Evolutionary conservation across 805 yeast genomes (phyloP), one percentile per base, ranked within the genome.

Genomic region (Candida coquimbonensis): DNA sequence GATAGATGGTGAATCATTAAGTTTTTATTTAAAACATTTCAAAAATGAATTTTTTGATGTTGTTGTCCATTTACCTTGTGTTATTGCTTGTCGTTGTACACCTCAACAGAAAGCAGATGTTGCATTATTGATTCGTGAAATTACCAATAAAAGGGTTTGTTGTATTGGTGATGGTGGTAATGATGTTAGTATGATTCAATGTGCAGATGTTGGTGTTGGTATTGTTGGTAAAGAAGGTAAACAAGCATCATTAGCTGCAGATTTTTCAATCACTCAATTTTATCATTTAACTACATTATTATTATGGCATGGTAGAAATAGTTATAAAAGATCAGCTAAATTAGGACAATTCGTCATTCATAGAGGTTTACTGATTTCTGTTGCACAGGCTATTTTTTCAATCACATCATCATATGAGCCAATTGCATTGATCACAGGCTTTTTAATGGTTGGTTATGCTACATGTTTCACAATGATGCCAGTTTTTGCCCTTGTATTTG

Each of bases 111-210:
- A 93, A 63, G 98, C 98, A 0, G 98, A 93, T 61, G 86, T 95
- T 45, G 97, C 98, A 0, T 56, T 77, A 25, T 69, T 83, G 52
- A 93, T 93, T 52, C 77, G 90, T 57, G 77, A 77, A 48, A 67
- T 78, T 29, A 93, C 98, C 0, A 87, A 87, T 6, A 87, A 87
- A 59, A 71, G 99, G 43, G 97, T 91, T 3, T 91, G 98, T 53
- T 93, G 98, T 60, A 95, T 93, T 54, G 99, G 99, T 46, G 99
- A 93, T 65, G 99, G 99, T 57, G 99, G 99, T 56, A 93, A 93
- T 59, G 99, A 93, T 66, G 99, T 93, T 32, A 86, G 95, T 56
- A 93, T 93, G 99, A 93, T 93, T 53, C 99, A 93, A 66, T 84
- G 95, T 53, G 99, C 99, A 0, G 96, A 95, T 68, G 96, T 93